These are phyloP conservation scores for Polytrichum commune DNA, from an alignment of 225 moss, liverwort and hornwort species.

Conservation along the genomic window DNA sequence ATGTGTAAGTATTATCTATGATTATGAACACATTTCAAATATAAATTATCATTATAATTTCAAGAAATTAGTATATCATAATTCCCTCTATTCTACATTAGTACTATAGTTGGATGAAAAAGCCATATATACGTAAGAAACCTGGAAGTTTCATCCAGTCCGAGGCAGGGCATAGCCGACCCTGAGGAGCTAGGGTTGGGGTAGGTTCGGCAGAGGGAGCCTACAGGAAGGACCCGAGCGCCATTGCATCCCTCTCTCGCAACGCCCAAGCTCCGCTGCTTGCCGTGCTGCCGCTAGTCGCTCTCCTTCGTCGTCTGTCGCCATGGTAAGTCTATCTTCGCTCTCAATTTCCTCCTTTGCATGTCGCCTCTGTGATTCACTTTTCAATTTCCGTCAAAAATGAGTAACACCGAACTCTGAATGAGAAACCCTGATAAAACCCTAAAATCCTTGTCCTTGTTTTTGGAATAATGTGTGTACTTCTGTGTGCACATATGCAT, in stretches of 20 bases:
- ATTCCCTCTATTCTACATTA: too few relatives aligned
- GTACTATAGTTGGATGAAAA: too few relatives aligned
- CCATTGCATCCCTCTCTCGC: neutral
- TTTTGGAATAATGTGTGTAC: neutral
- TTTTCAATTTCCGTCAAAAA: neutral
- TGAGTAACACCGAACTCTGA: neutral
- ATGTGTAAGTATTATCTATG: too few relatives aligned
- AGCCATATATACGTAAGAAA: too few relatives aligned
- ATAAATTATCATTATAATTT: too few relatives aligned
- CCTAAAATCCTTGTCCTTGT: too few relatives aligned
- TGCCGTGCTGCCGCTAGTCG: neutral
- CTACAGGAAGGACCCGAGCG: neutral
- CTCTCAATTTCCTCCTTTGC: neutral
- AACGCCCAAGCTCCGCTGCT: neutral
- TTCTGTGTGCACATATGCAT: neutral
- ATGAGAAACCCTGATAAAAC: neutral
- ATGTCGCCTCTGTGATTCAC: neutral
- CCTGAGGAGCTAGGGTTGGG: neutral
- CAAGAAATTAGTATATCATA: too few relatives aligned
- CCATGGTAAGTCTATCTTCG: neutral
- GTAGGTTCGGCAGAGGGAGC: constrained; percentile 1
- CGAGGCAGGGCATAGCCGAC: neutral
- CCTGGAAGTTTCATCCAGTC: too few relatives aligned
- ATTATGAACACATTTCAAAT: too few relatives aligned
- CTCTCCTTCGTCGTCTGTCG: neutral